Evolutionary conservation across 2,329 filamentous ascomycete species (phyloP), one percentile per base, ranked within the genome.

Genomic region (Pseudocercospora vitis): DNA sequence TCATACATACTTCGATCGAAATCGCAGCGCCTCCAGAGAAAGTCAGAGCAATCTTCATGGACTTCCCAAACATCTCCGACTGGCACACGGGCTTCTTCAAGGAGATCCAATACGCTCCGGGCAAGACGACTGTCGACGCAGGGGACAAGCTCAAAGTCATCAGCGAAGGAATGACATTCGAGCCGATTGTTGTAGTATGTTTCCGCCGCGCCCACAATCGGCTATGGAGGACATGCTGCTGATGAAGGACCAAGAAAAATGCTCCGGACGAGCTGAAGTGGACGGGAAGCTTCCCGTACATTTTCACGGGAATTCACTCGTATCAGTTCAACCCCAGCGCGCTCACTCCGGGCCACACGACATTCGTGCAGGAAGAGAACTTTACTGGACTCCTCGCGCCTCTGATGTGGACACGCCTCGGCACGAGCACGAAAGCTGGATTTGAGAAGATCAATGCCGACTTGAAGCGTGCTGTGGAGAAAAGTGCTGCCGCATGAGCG

Each of bases 371-470:
- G 8, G 47, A 52, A 21, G 60, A 62, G 51, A 45, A 57, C 18
- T 62, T 59, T 23, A 45, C 44, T 16, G 55, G 56, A 4, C 19
- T 56, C 16, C 26, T 61, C 23, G 29, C 28, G 7, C 23, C 47
- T 47, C 21, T 56, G 9, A 58, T 58, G 53, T 60, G 50, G 50
- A 40, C 37, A 12, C 33, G 14, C 14, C 21, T 45, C 23, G 52
- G 50, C 1, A 29, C 19, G 18, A 46, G 46, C 35, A 48, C 48
- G 11, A 46, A 52, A 39, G 37, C 12, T 31, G 50, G 52, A 14
- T 62, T 60, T 50, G 56, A 54, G 50, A 48, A 44, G 47, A 55
- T 62, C 16, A 59, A 58, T 42, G 33, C 46, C 35, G 56, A 61
- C 46, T 50, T 62, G 47, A 62, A 61, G 56, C 31, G 7, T 32